phyloP scores from a whole-genome alignment of 305 asterid species.

The Fraxinus paxiana region DNA sequence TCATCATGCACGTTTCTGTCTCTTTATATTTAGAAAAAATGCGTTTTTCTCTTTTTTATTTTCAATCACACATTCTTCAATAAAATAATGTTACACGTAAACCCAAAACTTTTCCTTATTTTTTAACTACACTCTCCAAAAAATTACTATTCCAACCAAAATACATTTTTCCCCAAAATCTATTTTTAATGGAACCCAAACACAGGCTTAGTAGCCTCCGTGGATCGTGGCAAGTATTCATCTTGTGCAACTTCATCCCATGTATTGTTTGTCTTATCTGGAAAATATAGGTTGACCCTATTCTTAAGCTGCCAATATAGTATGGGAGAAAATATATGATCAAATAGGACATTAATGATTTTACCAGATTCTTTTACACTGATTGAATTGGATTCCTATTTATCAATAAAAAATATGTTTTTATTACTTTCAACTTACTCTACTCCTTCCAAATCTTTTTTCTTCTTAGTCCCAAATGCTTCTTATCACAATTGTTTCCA shows the following conservation, averaged over 20 bases:
- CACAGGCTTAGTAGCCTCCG: conserved; percentile 4
- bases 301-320: conserved; percentile 6
- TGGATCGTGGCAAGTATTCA: background rate
- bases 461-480: background rate
- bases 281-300: background rate
- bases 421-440: background rate
- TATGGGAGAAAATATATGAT: conserved; percentile 9
- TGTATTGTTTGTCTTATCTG: conserved; percentile 1
- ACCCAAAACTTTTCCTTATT: no score
- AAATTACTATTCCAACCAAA: no score
- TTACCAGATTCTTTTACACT: background rate
- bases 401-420: background rate
- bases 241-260: background rate
- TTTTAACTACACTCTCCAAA: no score
- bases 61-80: no score
- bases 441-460: background rate
- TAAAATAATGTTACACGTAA: no score
- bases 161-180: no score
- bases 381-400: background rate
- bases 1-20: conserved; percentile 2
- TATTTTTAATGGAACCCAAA: no score
- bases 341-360: background rate
- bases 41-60: no score
- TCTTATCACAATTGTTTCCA: background rate
- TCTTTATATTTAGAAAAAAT: background rate